Evolutionary conservation across 192 early-diverging fungal species (phyloP), one percentile per base, ranked within the genome.

Genomic region (Phlyctochytrium bullatum): DNA sequence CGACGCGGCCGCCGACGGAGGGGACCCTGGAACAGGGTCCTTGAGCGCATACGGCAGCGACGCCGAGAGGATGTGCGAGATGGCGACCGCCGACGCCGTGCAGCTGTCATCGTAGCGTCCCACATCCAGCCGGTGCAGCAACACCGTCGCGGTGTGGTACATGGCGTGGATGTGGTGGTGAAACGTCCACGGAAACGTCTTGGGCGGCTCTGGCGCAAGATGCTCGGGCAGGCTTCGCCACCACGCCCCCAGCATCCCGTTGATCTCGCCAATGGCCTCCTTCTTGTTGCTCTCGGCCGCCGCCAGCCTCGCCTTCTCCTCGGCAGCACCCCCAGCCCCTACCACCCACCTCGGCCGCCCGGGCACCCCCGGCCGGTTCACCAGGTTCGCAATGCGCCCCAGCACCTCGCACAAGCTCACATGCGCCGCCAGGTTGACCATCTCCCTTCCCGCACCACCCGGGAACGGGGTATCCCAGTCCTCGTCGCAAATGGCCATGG

Each of bases 381-480:
- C 69, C 50, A 77, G 67, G 35, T 79, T 81, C 14, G 73, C 75
- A 27, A 81, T 78, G 16, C 73, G 61, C 3, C 80, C 80, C 1
- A 81, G 66, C 50, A 81, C 76, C 17, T 79, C 72, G 57, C 80
- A 78, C 1, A 81, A 66, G 3, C 77, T 64, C n/a, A 81, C 80
- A 63, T 81, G 80, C 20, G 62, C 53, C 4, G 73, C 64, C 64
- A 81, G 64, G 20, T 59, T 59, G 6, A 36, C 58, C 6, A 79
- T 35, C 27, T 78, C 74, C 3, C 59, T 32, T 2, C 40, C 57
- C 36, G 66, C 63, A 20, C 68, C 67, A 32, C 68, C 51, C 0
- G 75, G 75, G 27, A 81, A 67, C 12, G 80, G 80, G 23, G 80
- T 81, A 50, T 81, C 80, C 76, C 80, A 81, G 47, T 81, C 79